Base-by-base conservation (phyloP, 345 rosid species). In the Turnera subulata region DNA sequence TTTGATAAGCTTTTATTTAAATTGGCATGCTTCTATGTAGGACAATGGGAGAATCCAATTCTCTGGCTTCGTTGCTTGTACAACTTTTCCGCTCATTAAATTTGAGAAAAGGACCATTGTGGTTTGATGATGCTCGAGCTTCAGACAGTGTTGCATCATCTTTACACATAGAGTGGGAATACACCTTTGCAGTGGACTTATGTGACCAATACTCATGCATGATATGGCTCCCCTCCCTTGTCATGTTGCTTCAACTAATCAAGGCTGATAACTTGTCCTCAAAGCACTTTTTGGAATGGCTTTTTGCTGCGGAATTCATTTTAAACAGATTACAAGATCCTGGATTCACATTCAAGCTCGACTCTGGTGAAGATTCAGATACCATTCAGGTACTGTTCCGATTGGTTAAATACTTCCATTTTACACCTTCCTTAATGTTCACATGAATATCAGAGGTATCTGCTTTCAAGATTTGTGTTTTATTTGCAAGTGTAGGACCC, bases 221-320 rank as follows among this genome's bases (percentile, higher is more conserved):
- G 53, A 77, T 76, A 71, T 93, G 99, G 99, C 96, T 93, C 71
- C 85, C 92, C 21, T 83, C 97, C 50, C 73, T 89, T 45, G 84
- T 82, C 68, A 71, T 29, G 56, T 64, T 83, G 74, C 84, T 93
- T 66, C 74, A 68, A 72, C 65, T 55, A 50, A 71, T 82, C 50
- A 73, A 66, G 63, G 50, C 51, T 56, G 75, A 62, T 46, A 56
- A 63, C 70, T 62, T 69, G 42, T 53, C 72, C 45, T 71, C 59
- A 66, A 77, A 78, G 42, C 49, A 67, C 52, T 55, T 63, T 60
- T 25, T 77, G 33, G 79, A 79, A 65, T 67, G 78, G 73, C 79
- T 81, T 48, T 61, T 82, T 50, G 84, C 76, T 32, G 58, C 82
- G 71, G 81, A 82, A 63, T 81, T 93, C 50, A 66, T 78, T 71